Evolutionary conservation across 2,329 filamentous ascomycete genomes (phyloP), one percentile per base, ranked within the genome.

Genomic region (Stemphylium beticola): DNA sequence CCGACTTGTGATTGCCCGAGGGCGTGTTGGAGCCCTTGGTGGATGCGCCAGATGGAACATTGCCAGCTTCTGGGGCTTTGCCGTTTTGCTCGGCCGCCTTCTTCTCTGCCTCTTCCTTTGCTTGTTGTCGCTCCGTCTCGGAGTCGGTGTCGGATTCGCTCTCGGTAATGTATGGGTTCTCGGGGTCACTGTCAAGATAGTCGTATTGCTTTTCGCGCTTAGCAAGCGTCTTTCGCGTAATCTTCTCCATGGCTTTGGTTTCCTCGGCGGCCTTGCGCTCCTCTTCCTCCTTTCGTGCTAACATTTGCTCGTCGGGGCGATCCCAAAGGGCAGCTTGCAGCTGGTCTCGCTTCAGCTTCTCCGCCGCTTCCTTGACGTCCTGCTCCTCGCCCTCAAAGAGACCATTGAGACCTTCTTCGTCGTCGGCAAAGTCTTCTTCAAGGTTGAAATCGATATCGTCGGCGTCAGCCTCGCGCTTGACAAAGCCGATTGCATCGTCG

Each of bases 281-380:
- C 64, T 85, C 78, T 64, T 88, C 77, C 66, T 91, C 87, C 59
- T 90, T 84, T 59, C 91, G 82, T 58, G 95, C 87, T 22, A 78
- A 72, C 45, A 79, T 76, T 40, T 75, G 67, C 50, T 81, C 78
- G 38, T 81, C 74, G 40, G 78, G 79, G 11, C 80, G 79, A 67
- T 96, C 89, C 64, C 96, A 96, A 2, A 95, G 80, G 67, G 96
- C 96, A 8, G 93, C 93, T 47, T 87, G 87, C n/a, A 96, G 81
- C 74, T 96, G 92, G 74, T 93, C 90, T 20, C 85, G 83, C 74
- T 90, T 91, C 66, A 92, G 84, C 55, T 81, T 82, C 31, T 83
- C 79, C 12, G 85, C 85, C 17, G 86, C 86, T 53, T 87, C 85
- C 60, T 89, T 82, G 55, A 87, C 85, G 14, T 84, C 81, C 58